A percentile compares a stretch with the other conserved stretches of the same genome.
Conservation (phyloP, 176 grass and related monocot species). For the Hordeum vulgare region MorexV3_pseudomolecules_assembly NC_058521.1:325978348-325978847, state of each 20-base stretch:
- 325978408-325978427: constrained; percentile 92
- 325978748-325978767: background rate
- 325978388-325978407: constrained; percentile 74
- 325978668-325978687: background rate
- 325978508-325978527: constrained; percentile 74
- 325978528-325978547: constrained; percentile 16
- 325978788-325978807: background rate
- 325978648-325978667: background rate
- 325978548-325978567: background rate
- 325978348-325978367: background rate
- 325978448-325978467: constrained; percentile 99
- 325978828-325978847: background rate
- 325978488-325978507: constrained; percentile 95
- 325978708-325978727: background rate
- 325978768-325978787: background rate
- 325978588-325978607: background rate
- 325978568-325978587: background rate
- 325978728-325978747: background rate
- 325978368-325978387: constrained; percentile 96
- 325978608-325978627: background rate
- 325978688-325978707: background rate
- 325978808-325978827: background rate
- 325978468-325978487: constrained; percentile 98
- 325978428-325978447: constrained; percentile 94
- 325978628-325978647: background rate